Evolutionary conservation across 163 green algal genomes (phyloP).

Genomic region (Chlamydomonas reinhardtii): DNA sequence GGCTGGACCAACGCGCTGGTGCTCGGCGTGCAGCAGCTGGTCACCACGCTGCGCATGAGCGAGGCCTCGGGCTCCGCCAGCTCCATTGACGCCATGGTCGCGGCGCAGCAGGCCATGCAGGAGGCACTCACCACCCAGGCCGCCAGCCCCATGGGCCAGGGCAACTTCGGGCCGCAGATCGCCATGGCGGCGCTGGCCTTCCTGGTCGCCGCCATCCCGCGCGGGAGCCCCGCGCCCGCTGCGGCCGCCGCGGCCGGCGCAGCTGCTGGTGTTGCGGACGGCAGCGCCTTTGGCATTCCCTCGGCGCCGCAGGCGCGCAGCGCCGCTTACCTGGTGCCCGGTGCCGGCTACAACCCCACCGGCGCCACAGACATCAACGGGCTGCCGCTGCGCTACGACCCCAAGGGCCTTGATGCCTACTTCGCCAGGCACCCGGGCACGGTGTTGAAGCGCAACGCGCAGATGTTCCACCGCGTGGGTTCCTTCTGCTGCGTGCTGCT

Average conservation of each 20-base stretch:
- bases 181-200: conserved; percentile 55
- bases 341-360: not conserved
- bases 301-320: not conserved
- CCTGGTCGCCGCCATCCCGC: conserved; percentile 58
- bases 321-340: not conserved
- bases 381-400: conserved; percentile 60
- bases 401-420: conserved; percentile 56
- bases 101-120: conserved; percentile 56
- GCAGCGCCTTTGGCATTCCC: conserved; percentile 18
- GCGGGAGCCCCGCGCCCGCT: not conserved
- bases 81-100: conserved; percentile 54
- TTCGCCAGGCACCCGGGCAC: conserved; percentile 51
- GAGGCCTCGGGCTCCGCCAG: not conserved
- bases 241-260: not conserved
- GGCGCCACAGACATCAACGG: not conserved
- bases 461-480: conserved; percentile 48
- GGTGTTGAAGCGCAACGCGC: conserved; percentile 58
- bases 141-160: not conserved
- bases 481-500: conserved; percentile 61
- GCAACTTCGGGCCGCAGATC: conserved; percentile 15
- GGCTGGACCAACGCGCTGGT: conserved; percentile 62
- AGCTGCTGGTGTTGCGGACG: not conserved
- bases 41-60: conserved; percentile 38
- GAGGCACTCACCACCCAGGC: not conserved
- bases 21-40: conserved; percentile 66